Evolutionary conservation across 257 asterid species (phyloP).

Genomic region (Fraxinus cuspidata): DNA sequence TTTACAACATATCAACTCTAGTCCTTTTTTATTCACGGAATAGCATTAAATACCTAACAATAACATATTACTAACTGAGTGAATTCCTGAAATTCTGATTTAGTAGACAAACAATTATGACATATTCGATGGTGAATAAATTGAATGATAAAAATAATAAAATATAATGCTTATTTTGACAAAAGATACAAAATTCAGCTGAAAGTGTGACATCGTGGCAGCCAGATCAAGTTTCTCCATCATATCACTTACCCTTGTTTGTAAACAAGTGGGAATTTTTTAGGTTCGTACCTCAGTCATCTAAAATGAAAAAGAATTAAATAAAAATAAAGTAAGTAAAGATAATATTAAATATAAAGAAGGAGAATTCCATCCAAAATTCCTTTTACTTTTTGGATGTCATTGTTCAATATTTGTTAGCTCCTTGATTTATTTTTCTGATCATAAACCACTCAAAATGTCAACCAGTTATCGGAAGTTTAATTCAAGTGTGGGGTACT

Average conservation of each 20-base stretch:
- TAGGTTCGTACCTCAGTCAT: background rate
- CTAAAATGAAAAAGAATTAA: constrained; percentile 14
- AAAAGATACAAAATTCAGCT: constrained; percentile 23
- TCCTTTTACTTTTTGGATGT: constrained; percentile 11
- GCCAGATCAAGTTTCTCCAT: constrained; percentile 13
- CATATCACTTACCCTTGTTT: constrained; percentile 31
- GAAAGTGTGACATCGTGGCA: constrained; percentile 5
- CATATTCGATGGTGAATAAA: no score
- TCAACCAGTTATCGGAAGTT: constrained; percentile 52
- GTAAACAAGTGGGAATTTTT: constrained; percentile 18
- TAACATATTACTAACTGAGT: background rate
- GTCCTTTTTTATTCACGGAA: no score
- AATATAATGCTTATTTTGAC: background rate
- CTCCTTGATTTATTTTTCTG: background rate
- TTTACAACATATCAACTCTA: no score
- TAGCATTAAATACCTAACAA: no score
- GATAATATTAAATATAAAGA: background rate
- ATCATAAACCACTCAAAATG: constrained; percentile 30
- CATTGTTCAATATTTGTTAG: constrained; percentile 7
- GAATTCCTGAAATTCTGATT: constrained; percentile 18
- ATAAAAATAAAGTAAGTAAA: background rate
- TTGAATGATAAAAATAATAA: no score
- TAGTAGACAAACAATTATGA: no score
- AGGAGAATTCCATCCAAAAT: constrained; percentile 18
- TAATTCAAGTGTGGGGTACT: constrained; percentile 26